Evolutionary conservation across 169 alveolate species (phyloP), one percentile per base, ranked within the genome.

Genomic region (Cryptosporidium baileyi): DNA sequence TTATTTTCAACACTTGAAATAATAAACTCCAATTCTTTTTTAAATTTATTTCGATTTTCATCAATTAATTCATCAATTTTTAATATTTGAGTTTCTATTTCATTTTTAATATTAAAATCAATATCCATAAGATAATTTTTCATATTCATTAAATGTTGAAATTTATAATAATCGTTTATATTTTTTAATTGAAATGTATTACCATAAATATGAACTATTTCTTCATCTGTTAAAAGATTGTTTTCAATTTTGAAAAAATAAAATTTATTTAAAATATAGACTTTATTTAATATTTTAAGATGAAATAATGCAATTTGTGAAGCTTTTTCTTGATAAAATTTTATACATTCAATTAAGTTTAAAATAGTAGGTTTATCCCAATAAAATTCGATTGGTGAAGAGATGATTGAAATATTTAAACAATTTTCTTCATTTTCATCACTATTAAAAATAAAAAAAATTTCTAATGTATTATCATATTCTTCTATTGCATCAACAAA

Each of bases 341-440:
- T 51, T 2, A 74, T 8, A 38, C 85, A 74, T 7, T 30, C 65
- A n/a, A 74, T 54, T 24, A 74, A 28, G 11, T 43, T 51, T 11
- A 54, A 22, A 15, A 74, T 74, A 2, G 85, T 74, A 15, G 85
- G 85, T 36, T 74, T 74, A 44, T 74, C 85, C 85, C 85, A 74
- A 19, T 74, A 74, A 34, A 74, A 26, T 28, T 74, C 85, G 1
- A 74, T 74, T 3, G 85, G 85, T 28, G 85, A 74, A 0, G 85
- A 51, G 1, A 74, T 43, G 22, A 74, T 34, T 15, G 85, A 74
- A 38, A 74, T 15, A 6, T 74, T 47, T 4, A 74, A 61, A 11
- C 36, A 38, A 26, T 52, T 22, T 8, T 40, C 59, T 17, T 74
- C 67, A 6, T 13, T 13, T 24, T 57, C 63, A 11, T 57, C 63